Evolutionary conservation across 192 early-diverging fungal species (phyloP).

Genomic region (Dispira simplex): DNA sequence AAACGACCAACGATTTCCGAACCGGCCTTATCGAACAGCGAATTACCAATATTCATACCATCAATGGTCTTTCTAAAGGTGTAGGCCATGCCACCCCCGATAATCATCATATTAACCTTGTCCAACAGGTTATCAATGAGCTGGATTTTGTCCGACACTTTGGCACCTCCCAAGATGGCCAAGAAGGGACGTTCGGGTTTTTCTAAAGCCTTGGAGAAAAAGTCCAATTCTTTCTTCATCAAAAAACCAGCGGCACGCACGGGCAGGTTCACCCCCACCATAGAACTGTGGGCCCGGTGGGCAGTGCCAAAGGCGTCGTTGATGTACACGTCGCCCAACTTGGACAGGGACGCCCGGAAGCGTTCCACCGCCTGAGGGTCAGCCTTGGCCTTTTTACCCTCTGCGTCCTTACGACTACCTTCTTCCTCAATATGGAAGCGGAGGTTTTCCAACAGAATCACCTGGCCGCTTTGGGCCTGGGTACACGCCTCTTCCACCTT

Average conservation of each 20-base stretch:
- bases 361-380: conserved; percentile 51
- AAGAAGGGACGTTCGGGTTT: conserved; percentile 84
- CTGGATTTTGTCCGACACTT: conserved; percentile 98
- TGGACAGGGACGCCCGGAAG: conserved; percentile 87
- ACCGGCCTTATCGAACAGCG: conserved; percentile 80
- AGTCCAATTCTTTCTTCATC: conserved; percentile 98
- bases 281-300: conserved; percentile 94
- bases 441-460: conserved; percentile 94
- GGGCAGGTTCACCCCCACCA: conserved; percentile 90
- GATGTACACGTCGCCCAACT: conserved; percentile 89
- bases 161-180: conserved; percentile 95
- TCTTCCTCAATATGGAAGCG: conserved; percentile 99
- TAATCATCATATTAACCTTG: conserved; percentile 78
- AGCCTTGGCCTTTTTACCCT: conserved; percentile 89
- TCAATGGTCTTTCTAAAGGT: conserved; percentile 92
- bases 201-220: conserved; percentile 95
- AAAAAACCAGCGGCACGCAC: conserved; percentile 86
- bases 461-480: conserved; percentile 45
- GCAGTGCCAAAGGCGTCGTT: conserved; percentile 99
- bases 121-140: conserved; percentile 95
- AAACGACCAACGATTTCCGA: conserved; percentile 66
- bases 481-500: conserved; percentile 68
- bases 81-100: conserved; percentile 94
- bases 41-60: conserved; percentile 79
- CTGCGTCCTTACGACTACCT: conserved; percentile 78